Evolutionary conservation across 345 rosid species (phyloP).

Genomic region (Brassica cretica): DNA sequence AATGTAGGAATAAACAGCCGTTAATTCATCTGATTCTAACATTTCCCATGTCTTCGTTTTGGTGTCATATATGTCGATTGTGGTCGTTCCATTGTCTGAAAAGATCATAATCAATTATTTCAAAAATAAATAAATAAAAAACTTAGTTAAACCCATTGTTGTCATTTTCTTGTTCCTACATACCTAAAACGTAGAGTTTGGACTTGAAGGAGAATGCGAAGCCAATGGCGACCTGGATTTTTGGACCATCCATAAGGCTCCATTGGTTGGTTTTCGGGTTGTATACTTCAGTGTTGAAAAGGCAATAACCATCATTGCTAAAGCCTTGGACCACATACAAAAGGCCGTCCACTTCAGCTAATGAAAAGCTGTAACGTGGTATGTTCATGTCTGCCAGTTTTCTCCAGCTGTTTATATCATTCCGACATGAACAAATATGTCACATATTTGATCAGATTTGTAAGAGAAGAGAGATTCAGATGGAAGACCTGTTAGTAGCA

Average conservation of each 20-base stretch:
- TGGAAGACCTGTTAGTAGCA: slow-evolving; percentile 74
- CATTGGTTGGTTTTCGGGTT: slow-evolving; percentile 64
- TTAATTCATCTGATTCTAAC: too few species aligned
- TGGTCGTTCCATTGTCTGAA: slow-evolving; percentile 48
- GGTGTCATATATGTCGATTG: slow-evolving; percentile 67
- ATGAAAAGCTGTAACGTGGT: slow-evolving; percentile 83
- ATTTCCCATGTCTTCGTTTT: slow-evolving; percentile 54
- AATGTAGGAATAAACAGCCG: slow-evolving; percentile 68
- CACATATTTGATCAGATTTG: neutral
- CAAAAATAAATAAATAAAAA: neutral
- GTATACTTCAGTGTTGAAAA: slow-evolving; percentile 66
- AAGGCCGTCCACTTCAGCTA: slow-evolving; percentile 68
- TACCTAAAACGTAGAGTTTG: slow-evolving; percentile 78
- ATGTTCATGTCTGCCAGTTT: slow-evolving; percentile 66
- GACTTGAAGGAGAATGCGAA: slow-evolving; percentile 71
- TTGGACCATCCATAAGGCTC: slow-evolving; percentile 62
- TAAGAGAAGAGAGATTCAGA: neutral
- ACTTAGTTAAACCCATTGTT: neutral
- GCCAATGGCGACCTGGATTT: slow-evolving; percentile 72
- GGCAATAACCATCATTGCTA: slow-evolving; percentile 52
- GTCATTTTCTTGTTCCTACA: neutral
- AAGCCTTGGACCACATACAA: slow-evolving; percentile 77
- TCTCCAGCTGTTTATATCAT: slow-evolving; percentile 63
- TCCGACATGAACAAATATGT: neutral
- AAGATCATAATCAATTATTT: neutral